These are phyloP conservation scores for Protomyces gravidus DNA, from an alignment of 1,139 yeast species.

Conservation along the genomic window DNA sequence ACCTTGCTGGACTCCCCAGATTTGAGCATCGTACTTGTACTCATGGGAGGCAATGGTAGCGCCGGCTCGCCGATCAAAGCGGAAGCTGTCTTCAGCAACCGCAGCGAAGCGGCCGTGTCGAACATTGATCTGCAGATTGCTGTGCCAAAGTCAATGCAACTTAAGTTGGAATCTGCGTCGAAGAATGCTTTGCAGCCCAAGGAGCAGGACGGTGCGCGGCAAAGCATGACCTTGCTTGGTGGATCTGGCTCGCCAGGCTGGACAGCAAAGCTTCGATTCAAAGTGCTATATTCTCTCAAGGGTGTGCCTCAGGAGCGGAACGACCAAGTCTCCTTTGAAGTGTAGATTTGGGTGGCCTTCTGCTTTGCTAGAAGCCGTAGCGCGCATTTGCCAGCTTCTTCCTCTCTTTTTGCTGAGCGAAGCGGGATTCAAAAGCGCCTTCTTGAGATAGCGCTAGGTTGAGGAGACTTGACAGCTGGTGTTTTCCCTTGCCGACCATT, in stretches of 20 bases:
- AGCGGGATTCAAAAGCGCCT: constrained; percentile 28
- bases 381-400: background rate
- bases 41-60: constrained; percentile 9
- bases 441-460: constrained; percentile 28
- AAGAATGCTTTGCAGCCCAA: constrained; percentile 53
- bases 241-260: constrained; percentile 48
- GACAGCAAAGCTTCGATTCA: constrained; percentile 73
- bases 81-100: constrained; percentile 42
- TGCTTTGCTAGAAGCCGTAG: background rate
- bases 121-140: constrained; percentile 70
- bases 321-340: constrained; percentile 24
- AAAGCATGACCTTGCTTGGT: constrained; percentile 49
- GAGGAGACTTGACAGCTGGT: constrained; percentile 27
- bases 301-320: constrained; percentile 38
- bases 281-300: constrained; percentile 54
- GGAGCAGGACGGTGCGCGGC: constrained; percentile 55
- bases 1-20: background rate
- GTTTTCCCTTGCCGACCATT: constrained; percentile 28
- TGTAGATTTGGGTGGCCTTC: background rate
- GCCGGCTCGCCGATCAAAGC: constrained; percentile 28
- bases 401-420: constrained; percentile 11
- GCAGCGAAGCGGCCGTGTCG: constrained; percentile 44
- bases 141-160: constrained; percentile 67
- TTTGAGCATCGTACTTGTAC: constrained; percentile 1
- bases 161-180: constrained; percentile 67